Evolutionary conservation across 129 eudicot genomes (phyloP), one percentile per base, ranked within the genome.

Genomic region (Flaveria brownii): DNA sequence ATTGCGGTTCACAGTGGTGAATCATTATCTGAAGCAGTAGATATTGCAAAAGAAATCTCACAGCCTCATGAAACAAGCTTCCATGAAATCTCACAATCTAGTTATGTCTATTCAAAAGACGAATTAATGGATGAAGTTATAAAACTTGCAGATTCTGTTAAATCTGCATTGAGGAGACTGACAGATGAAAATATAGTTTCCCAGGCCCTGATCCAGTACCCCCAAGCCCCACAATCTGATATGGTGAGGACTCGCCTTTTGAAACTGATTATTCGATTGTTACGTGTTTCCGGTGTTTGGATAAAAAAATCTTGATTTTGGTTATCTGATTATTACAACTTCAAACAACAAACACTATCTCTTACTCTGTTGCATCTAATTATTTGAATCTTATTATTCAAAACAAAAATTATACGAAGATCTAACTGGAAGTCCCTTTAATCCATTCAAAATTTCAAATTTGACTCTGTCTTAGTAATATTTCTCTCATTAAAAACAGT

Each of bases 181-280:
- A 76, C 79, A 1, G 92, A 88, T 17, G 86, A 73, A 73, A 67
- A 75, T 72, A 77, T 71, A 80, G 88, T 88, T 78, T 85, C 90
- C 30, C 86, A 73, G 73, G 90, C 92, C 70, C 67, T 88, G 75
- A 61, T 79, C 30, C 77, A 85, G 45, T 85, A 85, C 73, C 88
- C 92, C 2, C 89, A 88, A 70, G 90, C 90, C 25, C 92, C 92
- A 67, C 76, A 28, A n/a, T 88, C 92, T 0, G 86, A 88, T 78
- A 57, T 88, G 88, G 92, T 88, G 73, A 80, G 82, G 25, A 51
- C 33, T 41, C 30, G 12, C 15, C 15, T 65, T 66, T 66, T 66
- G 30, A n/a, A 36, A 39, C 71, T 17, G 28, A n/a, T 41, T 25
- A 25, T 23, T 41, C 4, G 2, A 26, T 25, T 65, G 17, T 39